Evolutionary conservation across 768 basidiomycete species (phyloP).

Genomic region (Pleurotus cornucopiae): DNA sequence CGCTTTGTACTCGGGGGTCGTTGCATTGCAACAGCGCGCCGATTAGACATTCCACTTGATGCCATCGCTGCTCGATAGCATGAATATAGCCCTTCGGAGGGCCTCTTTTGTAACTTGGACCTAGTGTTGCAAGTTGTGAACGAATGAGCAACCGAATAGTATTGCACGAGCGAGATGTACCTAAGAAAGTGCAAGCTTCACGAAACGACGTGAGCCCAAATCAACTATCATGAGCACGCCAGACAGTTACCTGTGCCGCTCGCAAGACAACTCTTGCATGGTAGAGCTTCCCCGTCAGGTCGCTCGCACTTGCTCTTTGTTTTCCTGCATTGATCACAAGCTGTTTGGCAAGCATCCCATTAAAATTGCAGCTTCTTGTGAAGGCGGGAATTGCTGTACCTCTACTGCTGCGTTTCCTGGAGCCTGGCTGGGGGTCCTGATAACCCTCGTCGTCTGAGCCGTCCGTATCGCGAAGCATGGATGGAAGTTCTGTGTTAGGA

Average conservation of each 20-base stretch:
- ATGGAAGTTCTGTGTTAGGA: constrained; percentile 14
- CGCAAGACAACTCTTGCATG: constrained; percentile 61
- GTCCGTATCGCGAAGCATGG: constrained; percentile 46
- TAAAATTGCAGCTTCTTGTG: too few species aligned
- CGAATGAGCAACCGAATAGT: constrained; percentile 1
- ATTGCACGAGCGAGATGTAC: constrained; percentile 22
- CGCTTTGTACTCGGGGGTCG: constrained; percentile 56
- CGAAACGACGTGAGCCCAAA: neutral
- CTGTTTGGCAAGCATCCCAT: constrained; percentile 28
- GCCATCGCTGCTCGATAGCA: constrained; percentile 88
- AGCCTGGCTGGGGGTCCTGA: constrained; percentile 35
- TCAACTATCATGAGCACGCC: neutral
- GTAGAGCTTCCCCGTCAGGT: constrained; percentile 35
- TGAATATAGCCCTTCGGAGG: constrained; percentile 91
- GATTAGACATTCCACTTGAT: constrained; percentile 87
- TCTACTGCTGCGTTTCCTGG: constrained; percentile 61
- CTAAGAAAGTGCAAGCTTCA: constrained; percentile 64
- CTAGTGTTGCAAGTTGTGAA: constrained; percentile 27
- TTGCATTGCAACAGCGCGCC: constrained; percentile 75
- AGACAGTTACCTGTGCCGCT: constrained; percentile 42
- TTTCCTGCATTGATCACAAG: constrained; percentile 86
- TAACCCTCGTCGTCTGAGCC: constrained; percentile 52
- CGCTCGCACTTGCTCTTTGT: constrained; percentile 86
- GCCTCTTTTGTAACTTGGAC: constrained; percentile 78
- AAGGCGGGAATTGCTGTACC: constrained; percentile 27